Evolutionary conservation across 163 green algal species (phyloP).

Genomic region (Prototheca wickerhamii): DNA sequence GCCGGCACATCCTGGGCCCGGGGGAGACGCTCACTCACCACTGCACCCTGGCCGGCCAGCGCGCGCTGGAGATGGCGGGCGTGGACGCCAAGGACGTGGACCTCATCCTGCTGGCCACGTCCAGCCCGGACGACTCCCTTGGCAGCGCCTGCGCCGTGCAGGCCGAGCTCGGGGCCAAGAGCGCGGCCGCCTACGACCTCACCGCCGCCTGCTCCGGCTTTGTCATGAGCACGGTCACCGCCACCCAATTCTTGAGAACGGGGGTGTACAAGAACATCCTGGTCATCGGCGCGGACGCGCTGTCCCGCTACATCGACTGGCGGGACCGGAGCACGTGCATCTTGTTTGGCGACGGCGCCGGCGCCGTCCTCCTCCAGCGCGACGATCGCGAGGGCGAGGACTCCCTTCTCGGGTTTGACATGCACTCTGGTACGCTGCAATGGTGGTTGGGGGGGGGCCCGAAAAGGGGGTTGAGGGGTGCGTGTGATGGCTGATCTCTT

Average conservation of each 20-base stretch:
- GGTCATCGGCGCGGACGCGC: slow-evolving; percentile 85
- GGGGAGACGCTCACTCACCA: slow-evolving; percentile 70
- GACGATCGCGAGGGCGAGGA: slow-evolving; percentile 26
- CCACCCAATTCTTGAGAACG: slow-evolving; percentile 70
- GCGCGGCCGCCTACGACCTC: slow-evolving; percentile 87
- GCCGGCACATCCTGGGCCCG: slow-evolving; percentile 66
- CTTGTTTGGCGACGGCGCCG: slow-evolving; percentile 93
- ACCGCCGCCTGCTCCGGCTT: slow-evolving; percentile 97
- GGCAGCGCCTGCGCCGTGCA: slow-evolving; percentile 81
- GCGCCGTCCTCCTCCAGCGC: slow-evolving; percentile 73
- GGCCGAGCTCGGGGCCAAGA: slow-evolving; percentile 69
- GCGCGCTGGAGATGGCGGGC: slow-evolving; percentile 83
- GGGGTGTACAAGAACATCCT: slow-evolving; percentile 68
- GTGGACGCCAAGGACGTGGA: slow-evolving; percentile 78
- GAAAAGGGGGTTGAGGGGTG: too few relatives aligned
- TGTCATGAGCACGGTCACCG: slow-evolving; percentile 86
- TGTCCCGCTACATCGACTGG: slow-evolving; percentile 94
- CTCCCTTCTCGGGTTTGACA: slow-evolving; percentile 73
- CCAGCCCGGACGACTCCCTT: slow-evolving; percentile 91
- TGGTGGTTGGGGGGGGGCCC: neutral
- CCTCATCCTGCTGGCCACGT: slow-evolving; percentile 90
- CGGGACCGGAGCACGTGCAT: slow-evolving; percentile 88
- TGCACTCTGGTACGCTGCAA: slow-evolving; percentile 44
- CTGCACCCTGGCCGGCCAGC: slow-evolving; percentile 48
- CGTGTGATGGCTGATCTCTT: too few relatives aligned